These are phyloP conservation scores for Aspergillus viridinutans DNA, from an alignment of 2,329 filamentous ascomycete species.

Conservation along the genomic window DNA sequence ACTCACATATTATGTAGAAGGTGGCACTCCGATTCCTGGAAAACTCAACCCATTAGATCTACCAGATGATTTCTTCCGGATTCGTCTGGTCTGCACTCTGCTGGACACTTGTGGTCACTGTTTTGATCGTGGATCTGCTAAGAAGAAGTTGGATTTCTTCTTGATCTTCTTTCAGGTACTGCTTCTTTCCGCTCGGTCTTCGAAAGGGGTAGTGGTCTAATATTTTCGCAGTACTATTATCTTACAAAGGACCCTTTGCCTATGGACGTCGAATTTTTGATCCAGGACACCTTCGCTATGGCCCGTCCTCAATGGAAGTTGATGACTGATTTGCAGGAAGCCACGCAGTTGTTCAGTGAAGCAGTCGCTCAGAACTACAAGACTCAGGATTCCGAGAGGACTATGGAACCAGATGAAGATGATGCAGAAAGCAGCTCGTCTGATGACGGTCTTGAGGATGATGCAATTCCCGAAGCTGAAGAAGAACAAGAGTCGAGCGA, in stretches of 20 bases:
- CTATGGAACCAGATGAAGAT: constrained; percentile 70
- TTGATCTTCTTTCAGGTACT: constrained; percentile 85
- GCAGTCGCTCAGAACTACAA: constrained; percentile 91
- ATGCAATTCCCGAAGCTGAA: constrained; percentile 50
- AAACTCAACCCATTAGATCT: constrained; percentile 73
- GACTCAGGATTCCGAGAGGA: constrained; percentile 65
- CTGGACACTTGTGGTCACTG: constrained; percentile 95
- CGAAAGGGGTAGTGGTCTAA: constrained; percentile 9
- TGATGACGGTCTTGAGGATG: constrained; percentile 70
- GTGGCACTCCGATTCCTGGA: constrained; percentile 76
- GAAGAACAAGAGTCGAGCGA: constrained; percentile 53
- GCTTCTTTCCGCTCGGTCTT: background rate
- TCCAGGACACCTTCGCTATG: constrained; percentile 84
- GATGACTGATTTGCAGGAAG: constrained; percentile 74
- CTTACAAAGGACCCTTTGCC: constrained; percentile 83
- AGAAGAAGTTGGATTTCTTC: constrained; percentile 98
- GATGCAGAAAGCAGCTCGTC: constrained; percentile 65
- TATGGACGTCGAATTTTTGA: constrained; percentile 95
- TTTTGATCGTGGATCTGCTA: constrained; percentile 87
- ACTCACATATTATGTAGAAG: constrained; percentile 43
- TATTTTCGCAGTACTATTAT: constrained; percentile 73
- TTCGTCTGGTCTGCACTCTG: constrained; percentile 81
- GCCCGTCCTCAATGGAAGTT: constrained; percentile 92
- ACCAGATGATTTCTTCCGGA: constrained; percentile 93
- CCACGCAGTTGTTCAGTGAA: constrained; percentile 75